Base-by-base conservation (phyloP, 441 rosid species). In the Brassica hybrid region DNA sequence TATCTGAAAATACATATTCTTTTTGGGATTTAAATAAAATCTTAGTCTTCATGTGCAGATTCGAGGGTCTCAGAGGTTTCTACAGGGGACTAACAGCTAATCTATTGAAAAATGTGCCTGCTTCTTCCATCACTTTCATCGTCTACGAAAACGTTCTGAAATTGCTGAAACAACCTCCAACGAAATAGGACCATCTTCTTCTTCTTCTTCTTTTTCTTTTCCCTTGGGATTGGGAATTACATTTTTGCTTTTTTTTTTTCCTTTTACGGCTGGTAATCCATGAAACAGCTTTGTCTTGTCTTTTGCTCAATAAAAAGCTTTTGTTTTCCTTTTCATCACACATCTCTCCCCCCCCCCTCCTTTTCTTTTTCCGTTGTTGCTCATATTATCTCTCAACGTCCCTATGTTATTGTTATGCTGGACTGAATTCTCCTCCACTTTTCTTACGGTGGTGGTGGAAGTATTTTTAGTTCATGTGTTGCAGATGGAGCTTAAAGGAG, bases 61-160 rank as follows among this genome's bases (percentile, higher is more conserved):
- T 85, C 58, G 96, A 95, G 82, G 97, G 97, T 58, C 50, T 88
- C 71, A 84, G 88, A 48, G 97, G 97, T 70, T 93, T 95, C 80
- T 95, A 95, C 89, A 88, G 81, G 81, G 98, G 99, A 67, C 88
- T 95, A 82, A 86, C 90, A 1, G 90, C 98, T 8, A 95, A 84
- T 85, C 87, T 95, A 60, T 75, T 95, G 75, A 95, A 93, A 86
- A 93, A 90, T 58, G 97, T 84, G 60, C 99, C 99, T 71, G 96
- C 99, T 25, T 84, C 99, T 66, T 93, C 99, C 38, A 82, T 91
- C 82, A 93, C 99, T 64, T 95, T 95, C 85, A 80, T 91, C 30
- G 97, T 90, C 34, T 95, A 85, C 10, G 98, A 95, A 86, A 95
- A 89, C 81, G 95, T 89, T 65, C 77, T 87, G 73, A 91, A 87